Evolutionary conservation across 495 filamentous ascomycete species (phyloP), one percentile per base, ranked within the genome.

Genomic region (Wilcoxina mikolae): DNA sequence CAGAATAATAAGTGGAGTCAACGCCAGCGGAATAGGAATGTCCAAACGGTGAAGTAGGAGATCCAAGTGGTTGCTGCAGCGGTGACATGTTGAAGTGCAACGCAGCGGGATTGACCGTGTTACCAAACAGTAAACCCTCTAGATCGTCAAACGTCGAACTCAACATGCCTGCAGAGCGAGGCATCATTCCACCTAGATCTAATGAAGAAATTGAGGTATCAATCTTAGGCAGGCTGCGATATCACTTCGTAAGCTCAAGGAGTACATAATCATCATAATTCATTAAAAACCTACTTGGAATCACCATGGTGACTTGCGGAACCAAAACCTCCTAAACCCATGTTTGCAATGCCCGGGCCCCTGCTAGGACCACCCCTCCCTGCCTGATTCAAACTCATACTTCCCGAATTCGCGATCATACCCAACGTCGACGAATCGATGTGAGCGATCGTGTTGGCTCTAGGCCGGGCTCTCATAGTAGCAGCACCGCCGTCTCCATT

Each of bases 391-490:
- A 49, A 49, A 27, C 46, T 29, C 27, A 52, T 39, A 41, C 33
- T 52, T 27, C 49, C 49, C 3, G 46, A 49, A 35, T 45, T 54
- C 20, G 81, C 79, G 54, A 85, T 72, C 58, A 90, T 73, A 54
- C 79, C 76, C 63, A 95, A 73, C 26, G 85, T 78, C 46, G 78
- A 72, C 27, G 75, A 78, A 67, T 95, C 93, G 46, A 96, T 79
- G 69, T 96, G 93, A 67, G 89, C 90, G 65, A 96, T 95, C 28
- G 91, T 99, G 62, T 96, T 95, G 28, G 93, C 93, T 55, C 91
- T 74, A 15, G 91, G 93, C 54, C 93, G 78, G 81, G 91, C 58
- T 41, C 62, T 58, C 59, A 62, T 61, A 3, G 62, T 88, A 12
- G 74, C 72, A 53, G 72, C 73, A 56, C 73, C 72, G 29, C 68